Evolutionary conservation across 1,284 basidiomycete species (phyloP), one percentile per base, ranked within the genome.

Genomic region (Austroboletus olivaceoglutinosus): DNA sequence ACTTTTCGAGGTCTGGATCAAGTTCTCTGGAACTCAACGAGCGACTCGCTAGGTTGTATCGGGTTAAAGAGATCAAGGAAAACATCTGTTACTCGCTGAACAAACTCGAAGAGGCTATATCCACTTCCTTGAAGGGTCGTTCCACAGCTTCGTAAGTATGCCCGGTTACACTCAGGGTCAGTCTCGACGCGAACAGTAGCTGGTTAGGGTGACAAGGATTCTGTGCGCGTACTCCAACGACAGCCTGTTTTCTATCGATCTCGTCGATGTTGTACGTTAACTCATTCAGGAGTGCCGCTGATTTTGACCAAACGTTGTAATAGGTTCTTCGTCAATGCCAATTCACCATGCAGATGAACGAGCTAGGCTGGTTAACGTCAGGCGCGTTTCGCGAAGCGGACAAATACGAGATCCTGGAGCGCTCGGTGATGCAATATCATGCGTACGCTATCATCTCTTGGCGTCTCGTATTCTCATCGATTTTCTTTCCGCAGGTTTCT

Each of bases 241-340:
- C 19, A 62, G 69, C 19, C 69, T 63, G 3, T 75, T 75, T 52
- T 73, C 71, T 1, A 56, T 75, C 34, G 57, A 74, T 23, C 65
- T 75, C 3, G 62, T 73, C 2, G 71, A 70, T 5, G 73, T 71
- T 5, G 73, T 73, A 50, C 23, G 72, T 55, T 10, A 3, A n/a
- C 16, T 42, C 13, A 3, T 34, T 5, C 34, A 4, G 6, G 37
- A 10, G 9, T 1, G 45, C 15, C 31, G 21, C 13, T n/a, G 19
- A 27, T 4, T 16, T n/a, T 54, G 18, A 55, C 15, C 22, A 13
- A 25, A 10, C 18, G 16, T 9, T 21, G 8, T 16, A 21, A 45
- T 30, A 72, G 71, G 73, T 74, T 25, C 51, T 76, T 23, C 75
- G 76, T 27, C 76, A 77, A 52, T 68, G 69, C 16, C 59, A 65